These are phyloP conservation scores for Leccinum aurantiacum DNA, from an alignment of 768 basidiomycete species.

Conservation along the genomic window DNA sequence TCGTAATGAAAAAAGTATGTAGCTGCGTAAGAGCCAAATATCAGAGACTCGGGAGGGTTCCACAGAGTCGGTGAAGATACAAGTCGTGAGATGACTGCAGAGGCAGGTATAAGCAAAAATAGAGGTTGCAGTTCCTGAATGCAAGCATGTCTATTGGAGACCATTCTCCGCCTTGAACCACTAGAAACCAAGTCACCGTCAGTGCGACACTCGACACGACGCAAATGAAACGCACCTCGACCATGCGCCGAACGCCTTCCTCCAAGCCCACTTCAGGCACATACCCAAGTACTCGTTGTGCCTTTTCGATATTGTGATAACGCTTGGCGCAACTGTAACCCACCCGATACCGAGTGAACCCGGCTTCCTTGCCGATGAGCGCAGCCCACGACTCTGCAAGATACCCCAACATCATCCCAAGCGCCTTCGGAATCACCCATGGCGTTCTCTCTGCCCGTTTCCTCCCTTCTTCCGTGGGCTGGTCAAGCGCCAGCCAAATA, in stretches of 20 bases:
- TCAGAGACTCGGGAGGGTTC: not conserved
- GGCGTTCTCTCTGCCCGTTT: conserved; percentile 39
- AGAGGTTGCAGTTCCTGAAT: not conserved
- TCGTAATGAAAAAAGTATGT: not conserved
- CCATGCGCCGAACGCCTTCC: conserved; percentile 79
- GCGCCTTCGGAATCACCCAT: conserved; percentile 53
- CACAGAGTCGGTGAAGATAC: not conserved
- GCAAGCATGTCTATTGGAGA: conserved; percentile 20
- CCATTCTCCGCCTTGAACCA: conserved; percentile 34
- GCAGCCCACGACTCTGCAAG: conserved; percentile 73
- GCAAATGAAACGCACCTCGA: conserved; percentile 55
- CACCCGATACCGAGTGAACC: conserved; percentile 85
- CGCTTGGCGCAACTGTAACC: conserved; percentile 74
- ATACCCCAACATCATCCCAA: conserved; percentile 73
- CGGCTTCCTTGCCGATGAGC: conserved; percentile 74
- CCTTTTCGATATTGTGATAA: conserved; percentile 95
- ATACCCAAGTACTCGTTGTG: conserved; percentile 87
- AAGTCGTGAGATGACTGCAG: not conserved
- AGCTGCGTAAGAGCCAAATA: not conserved
- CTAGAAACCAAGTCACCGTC: conserved; percentile 10
- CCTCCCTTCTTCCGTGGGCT: conserved; percentile 42
- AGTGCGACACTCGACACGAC: not conserved
- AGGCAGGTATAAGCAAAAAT: not conserved
- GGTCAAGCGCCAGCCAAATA: conserved; percentile 73
- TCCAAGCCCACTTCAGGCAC: conserved; percentile 87